A percentile compares a stretch with the other conserved stretches of the same genome.
Conservation (phyloP, 306 rosid genomes). For the Crotalaria pallida region DNA sequence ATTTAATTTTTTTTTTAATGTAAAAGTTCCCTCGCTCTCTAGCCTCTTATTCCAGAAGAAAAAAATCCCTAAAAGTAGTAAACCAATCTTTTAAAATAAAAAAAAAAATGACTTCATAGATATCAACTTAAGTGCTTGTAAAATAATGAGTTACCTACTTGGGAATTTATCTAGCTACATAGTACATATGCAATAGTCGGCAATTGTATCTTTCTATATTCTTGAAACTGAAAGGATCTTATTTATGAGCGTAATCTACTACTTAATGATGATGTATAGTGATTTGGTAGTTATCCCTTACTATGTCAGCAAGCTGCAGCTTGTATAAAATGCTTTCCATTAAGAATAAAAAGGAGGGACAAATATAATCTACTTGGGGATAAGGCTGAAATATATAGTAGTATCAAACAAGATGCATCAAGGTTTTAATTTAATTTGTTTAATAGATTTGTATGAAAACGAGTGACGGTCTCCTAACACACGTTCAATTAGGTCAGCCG, state of each 20-base stretch:
- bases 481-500: neutral
- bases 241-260: neutral
- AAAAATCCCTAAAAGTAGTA: too few relatives aligned
- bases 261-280: neutral
- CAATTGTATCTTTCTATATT: neutral
- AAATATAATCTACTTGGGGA: neutral
- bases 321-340: slow-evolving; percentile 9
- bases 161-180: neutral
- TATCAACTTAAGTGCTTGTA: neutral
- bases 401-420: neutral
- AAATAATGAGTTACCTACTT: neutral
- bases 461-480: neutral
- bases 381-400: neutral
- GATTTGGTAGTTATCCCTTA: slow-evolving; percentile 26
- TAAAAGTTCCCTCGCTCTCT: too few relatives aligned
- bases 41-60: too few relatives aligned
- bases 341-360: neutral
- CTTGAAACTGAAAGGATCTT: neutral
- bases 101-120: too few relatives aligned
- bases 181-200: neutral
- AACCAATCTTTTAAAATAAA: too few relatives aligned
- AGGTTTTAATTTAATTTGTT: neutral
- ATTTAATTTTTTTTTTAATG: too few relatives aligned
- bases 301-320: neutral
- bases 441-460: neutral